Percentiles rank a stretch among this genome's conserved stretches.
phyloP scores from a whole-genome alignment of 2,329 filamentous ascomycete genomes.

The Hypoxylon rubiginosum region DNA sequence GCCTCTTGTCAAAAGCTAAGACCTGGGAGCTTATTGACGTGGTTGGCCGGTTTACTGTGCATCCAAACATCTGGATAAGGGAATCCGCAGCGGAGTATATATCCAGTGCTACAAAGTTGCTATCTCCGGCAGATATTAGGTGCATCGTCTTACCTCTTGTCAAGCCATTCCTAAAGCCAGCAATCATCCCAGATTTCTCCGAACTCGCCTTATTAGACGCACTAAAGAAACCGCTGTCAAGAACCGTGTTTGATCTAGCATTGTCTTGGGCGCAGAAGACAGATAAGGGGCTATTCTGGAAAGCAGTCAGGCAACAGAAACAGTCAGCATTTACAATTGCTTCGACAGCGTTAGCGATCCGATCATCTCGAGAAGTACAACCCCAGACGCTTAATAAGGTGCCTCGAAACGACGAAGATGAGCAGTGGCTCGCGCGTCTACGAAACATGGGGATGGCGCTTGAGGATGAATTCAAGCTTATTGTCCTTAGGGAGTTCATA shows the following conservation, averaged over 20 bases:
- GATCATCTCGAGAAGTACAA: conserved; percentile 69
- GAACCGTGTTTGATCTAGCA: conserved; percentile 86
- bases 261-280: conserved; percentile 86
- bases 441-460: conserved; percentile 83
- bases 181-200: conserved; percentile 74
- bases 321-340: conserved; percentile 74
- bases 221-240: conserved; percentile 83
- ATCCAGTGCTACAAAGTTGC: conserved; percentile 78
- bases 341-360: conserved; percentile 66
- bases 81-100: conserved; percentile 90
- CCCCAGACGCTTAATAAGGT: conserved; percentile 72
- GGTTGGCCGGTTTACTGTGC: conserved; percentile 86
- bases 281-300: conserved; percentile 91
- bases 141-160: conserved; percentile 88
- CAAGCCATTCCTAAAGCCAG: conserved; percentile 83
- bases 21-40: conserved; percentile 91
- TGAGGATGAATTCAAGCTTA: conserved; percentile 91
- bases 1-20: conserved; percentile 85
- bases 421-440: conserved; percentile 89
- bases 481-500: conserved; percentile 90
- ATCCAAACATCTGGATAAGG: conserved; percentile 95
- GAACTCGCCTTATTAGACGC: conserved; percentile 83
- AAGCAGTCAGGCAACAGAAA: conserved; percentile 76
- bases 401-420: conserved; percentile 89
- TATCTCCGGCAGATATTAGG: conserved; percentile 84